Evolutionary conservation across 805 yeast species (phyloP).

Genomic region (Pichia manshurica): DNA sequence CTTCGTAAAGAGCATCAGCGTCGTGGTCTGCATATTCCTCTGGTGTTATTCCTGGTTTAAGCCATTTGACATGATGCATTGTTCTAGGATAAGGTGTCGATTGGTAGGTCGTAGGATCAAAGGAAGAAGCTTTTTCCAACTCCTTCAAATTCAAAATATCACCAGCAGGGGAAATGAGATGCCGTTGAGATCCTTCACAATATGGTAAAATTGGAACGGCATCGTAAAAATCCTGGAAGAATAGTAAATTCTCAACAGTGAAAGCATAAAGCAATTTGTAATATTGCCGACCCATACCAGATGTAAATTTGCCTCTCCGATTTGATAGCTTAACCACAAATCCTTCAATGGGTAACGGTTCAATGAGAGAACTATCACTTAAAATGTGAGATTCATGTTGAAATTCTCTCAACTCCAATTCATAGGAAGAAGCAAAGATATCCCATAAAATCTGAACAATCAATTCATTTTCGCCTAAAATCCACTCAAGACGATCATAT

Average conservation of each 20-base stretch:
- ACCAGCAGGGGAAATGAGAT: constrained; percentile 32
- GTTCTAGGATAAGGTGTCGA: constrained; percentile 52
- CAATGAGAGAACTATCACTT: constrained; percentile 31
- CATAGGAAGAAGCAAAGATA: constrained; percentile 39
- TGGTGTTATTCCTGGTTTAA: constrained; percentile 32
- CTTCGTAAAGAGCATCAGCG: constrained; percentile 53
- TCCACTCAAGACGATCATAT: constrained; percentile 75
- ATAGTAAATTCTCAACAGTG: constrained; percentile 55
- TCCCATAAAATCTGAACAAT: constrained; percentile 40
- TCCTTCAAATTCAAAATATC: constrained; percentile 24
- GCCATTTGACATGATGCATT: constrained; percentile 57
- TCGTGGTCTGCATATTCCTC: constrained; percentile 48
- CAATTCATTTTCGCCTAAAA: constrained; percentile 39
- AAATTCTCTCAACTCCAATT: constrained; percentile 55
- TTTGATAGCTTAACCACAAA: constrained; percentile 56
- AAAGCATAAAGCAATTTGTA: constrained; percentile 57
- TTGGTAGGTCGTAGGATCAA: constrained; percentile 32
- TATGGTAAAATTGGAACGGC: constrained; percentile 53
- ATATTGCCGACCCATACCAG: constrained; percentile 32
- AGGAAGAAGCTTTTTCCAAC: constrained; percentile 17
- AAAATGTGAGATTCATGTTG: constrained; percentile 35
- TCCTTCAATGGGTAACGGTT: constrained; percentile 80
- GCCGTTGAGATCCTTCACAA: neutral
- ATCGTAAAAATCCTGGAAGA: constrained; percentile 47
- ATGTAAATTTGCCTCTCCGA: constrained; percentile 36